Conservation (phyloP, 805 yeast species). For the Candida dajiaensis region DNA sequence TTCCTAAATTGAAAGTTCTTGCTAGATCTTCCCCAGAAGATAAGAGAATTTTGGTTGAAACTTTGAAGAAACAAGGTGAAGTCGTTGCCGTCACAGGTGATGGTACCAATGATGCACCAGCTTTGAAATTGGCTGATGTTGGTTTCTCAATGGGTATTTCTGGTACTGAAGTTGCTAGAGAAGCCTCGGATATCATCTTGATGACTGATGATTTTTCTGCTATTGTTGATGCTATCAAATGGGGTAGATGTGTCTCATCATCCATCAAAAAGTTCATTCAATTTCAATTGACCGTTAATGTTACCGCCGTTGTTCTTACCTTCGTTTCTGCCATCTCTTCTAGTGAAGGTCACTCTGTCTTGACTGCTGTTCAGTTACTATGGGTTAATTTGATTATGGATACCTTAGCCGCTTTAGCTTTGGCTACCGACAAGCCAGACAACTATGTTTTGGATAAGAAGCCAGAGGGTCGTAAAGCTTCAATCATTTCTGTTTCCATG, state of each 20-base stretch:
- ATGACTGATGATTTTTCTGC: slow-evolving; percentile 94
- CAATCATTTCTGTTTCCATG: slow-evolving; percentile 85
- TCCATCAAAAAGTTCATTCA: slow-evolving; percentile 95
- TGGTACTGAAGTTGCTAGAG: slow-evolving; percentile 98
- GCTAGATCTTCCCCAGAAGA: slow-evolving; percentile 97
- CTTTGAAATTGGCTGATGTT: slow-evolving; percentile 91
- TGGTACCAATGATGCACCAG: slow-evolving; percentile 99
- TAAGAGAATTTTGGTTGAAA: slow-evolving; percentile 79
- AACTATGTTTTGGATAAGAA: slow-evolving; percentile 68
- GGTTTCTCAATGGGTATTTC: slow-evolving; percentile 99
- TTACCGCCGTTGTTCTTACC: slow-evolving; percentile 93
- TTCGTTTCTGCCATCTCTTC: slow-evolving; percentile 91
- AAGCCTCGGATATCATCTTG: slow-evolving; percentile 87
- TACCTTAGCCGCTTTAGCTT: slow-evolving; percentile 93
- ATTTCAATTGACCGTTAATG: slow-evolving; percentile 92
- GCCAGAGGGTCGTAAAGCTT: slow-evolving; percentile 77
- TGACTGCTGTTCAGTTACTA: slow-evolving; percentile 93
- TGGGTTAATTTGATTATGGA: slow-evolving; percentile 99
- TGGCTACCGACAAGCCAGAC: slow-evolving; percentile 96
- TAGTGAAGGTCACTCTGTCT: slow-evolving; percentile 71
- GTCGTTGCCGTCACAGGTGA: slow-evolving; percentile 99
- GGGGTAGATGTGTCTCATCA: slow-evolving; percentile 97
- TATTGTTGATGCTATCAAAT: slow-evolving; percentile 92
- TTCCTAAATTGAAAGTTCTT: slow-evolving; percentile 75
- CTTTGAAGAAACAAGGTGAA: slow-evolving; percentile 74